These are phyloP conservation scores for Rhododendron henanense DNA, from an alignment of 148 eudicot species.

Conservation along the genomic window DNA sequence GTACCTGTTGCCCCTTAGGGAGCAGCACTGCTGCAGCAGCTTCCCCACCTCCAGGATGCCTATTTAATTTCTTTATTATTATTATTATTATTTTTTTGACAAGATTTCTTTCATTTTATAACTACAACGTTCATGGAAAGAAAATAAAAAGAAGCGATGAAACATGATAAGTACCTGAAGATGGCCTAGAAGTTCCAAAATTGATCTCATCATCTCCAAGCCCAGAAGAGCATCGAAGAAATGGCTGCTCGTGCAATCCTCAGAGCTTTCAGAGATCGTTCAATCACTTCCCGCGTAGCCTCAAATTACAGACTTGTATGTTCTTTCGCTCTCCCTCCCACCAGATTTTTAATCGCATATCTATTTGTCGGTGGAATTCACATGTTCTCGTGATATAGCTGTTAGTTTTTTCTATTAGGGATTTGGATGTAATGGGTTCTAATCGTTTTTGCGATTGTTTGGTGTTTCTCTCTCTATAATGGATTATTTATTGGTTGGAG, in stretches of 20 bases:
- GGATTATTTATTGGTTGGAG: not conserved
- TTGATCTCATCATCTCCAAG: not conserved
- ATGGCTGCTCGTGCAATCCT: conserved; percentile 39
- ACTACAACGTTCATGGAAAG: too few species aligned
- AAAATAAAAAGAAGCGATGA: not conserved
- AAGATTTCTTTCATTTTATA: too few species aligned
- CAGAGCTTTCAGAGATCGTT: conserved; percentile 30
- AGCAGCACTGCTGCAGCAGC: too few species aligned
- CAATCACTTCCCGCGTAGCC: conserved; percentile 19
- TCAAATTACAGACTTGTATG: conserved; percentile 41
- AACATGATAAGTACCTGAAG: not conserved
- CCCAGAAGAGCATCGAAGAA: not conserved
- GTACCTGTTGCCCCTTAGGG: too few species aligned
- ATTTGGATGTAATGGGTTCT: not conserved
- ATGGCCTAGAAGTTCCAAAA: not conserved
- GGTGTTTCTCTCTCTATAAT: not conserved
- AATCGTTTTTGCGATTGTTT: not conserved
- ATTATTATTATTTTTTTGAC: too few species aligned
- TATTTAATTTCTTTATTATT: too few species aligned
- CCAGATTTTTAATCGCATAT: too few species aligned
- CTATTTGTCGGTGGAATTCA: not conserved
- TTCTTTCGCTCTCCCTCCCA: not conserved
- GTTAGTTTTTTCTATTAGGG: not conserved
- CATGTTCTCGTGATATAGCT: not conserved
- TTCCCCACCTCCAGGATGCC: too few species aligned